phyloP scores from a whole-genome alignment of 805 yeast species.

The Kodamaea fukazawae region DNA sequence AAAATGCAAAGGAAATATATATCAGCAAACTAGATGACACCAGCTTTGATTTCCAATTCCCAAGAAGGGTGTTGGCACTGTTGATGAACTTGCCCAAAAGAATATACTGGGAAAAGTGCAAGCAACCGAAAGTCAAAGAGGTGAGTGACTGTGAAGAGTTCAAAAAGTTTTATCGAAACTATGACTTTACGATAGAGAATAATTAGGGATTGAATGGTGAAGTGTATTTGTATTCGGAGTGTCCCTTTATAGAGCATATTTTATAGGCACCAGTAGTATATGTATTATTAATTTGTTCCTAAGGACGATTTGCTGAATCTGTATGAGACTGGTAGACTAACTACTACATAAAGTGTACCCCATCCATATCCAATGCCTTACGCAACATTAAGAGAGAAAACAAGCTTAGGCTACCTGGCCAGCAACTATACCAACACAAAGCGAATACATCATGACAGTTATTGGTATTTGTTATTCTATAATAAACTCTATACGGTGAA shows the following conservation, averaged over 20 bases:
- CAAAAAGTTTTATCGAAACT: conserved; percentile 53
- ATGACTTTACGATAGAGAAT: conserved; percentile 45
- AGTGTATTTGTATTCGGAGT: neutral
- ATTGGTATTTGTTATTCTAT: too few species aligned
- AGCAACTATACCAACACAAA: too few species aligned
- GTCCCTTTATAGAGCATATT: neutral
- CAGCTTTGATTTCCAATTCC: conserved; percentile 74
- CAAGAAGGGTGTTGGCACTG: conserved; percentile 73
- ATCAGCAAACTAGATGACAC: conserved; percentile 21
- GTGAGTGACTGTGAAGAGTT: conserved; percentile 59
- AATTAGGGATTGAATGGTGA: neutral
- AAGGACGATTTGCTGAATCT: too few species aligned
- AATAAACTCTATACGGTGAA: too few species aligned
- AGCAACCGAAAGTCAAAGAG: conserved; percentile 63
- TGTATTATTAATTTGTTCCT: too few species aligned
- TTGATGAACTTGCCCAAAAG: conserved; percentile 59
- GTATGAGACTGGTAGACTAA: too few species aligned
- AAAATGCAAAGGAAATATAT: conserved; percentile 11
- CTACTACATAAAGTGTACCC: too few species aligned
- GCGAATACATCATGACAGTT: too few species aligned
- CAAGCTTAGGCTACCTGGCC: too few species aligned
- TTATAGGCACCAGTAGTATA: too few species aligned
- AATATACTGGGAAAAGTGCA: conserved; percentile 74
- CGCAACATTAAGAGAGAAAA: too few species aligned
- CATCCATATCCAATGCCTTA: too few species aligned